Evolutionary conservation across 1,139 yeast species (phyloP), one percentile per base, ranked within the genome.

Genomic region (Kodamaea fungicola): DNA sequence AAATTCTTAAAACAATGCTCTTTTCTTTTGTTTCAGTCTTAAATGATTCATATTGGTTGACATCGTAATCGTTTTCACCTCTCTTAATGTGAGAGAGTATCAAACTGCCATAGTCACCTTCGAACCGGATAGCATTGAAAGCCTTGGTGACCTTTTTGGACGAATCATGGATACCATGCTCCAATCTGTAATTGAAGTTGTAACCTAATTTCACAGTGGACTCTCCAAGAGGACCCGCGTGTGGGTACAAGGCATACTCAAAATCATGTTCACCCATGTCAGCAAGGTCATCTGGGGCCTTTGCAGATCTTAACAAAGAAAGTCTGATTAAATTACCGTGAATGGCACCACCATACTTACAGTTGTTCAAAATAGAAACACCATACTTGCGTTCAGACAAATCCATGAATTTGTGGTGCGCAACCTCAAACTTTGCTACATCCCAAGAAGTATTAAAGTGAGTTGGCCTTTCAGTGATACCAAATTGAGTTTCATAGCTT

Each of bases 401-500:
- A 57, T 92, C 97, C 56, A 94, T 90, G 66, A 88, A 92, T 56
- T 87, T 86, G 61, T 92, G 97, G 52, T 85, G 90, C 50, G 96
- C 87, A 13, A 89, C 96, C 62, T 92, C 98, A 61, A 92, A 92
- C 61, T 89, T 89, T 42, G 97, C 97, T 30, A 83, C 83, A 55
- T 90, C 98, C 97, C 97, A 90, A 1, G 88, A 67, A 1, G 97
- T 90, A 57, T 92, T 92, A 65, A 72, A 90, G 59, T 90, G 97
- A 0, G 97, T 92, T 32, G 97, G 95, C 49, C 97, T 78, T 51
- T 76, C 80, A 9, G 95, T 92, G 35, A 85, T 64, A 42, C 97
- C 97, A 62, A 86, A 92, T 57, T 89, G 96, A 2, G 97, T 89
- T 59, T 92, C 98, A 59, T 87, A 92, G 39, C 79, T 78, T 2